These are phyloP conservation scores for Chimonanthus salicifolius DNA, from an alignment of 164 flowering plant genomes.

Conservation along the genomic window DNA sequence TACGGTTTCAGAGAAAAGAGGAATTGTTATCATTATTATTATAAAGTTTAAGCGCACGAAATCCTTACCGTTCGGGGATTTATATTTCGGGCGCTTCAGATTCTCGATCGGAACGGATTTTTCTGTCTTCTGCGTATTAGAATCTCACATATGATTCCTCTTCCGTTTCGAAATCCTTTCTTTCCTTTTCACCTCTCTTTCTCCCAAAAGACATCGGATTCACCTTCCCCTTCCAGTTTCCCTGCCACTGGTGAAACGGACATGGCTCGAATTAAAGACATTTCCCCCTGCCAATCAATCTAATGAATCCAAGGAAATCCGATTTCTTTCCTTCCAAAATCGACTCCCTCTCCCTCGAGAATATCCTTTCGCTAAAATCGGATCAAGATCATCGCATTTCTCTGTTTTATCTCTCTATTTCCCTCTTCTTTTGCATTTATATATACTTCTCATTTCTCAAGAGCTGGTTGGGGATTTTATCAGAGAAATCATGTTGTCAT, in stretches of 20 bases:
- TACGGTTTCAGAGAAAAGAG: no score
- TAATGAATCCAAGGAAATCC: not conserved
- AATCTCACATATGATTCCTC: no score
- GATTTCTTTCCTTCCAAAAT: not conserved
- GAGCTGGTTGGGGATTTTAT: not conserved
- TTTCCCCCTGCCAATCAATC: not conserved
- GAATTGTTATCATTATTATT: no score
- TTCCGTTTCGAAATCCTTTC: not conserved
- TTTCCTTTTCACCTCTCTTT: conserved; percentile 45
- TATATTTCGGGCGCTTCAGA: not conserved
- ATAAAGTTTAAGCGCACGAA: not conserved
- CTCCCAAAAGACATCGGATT: conserved; percentile 39
- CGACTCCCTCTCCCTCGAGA: not conserved
- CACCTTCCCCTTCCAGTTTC: conserved; percentile 39
- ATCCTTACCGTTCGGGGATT: not conserved
- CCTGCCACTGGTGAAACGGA: conserved; percentile 9
- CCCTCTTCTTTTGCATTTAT: no score
- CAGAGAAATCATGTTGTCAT: not conserved
- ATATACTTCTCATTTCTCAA: no score
- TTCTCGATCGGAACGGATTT: not conserved
- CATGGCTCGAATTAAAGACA: not conserved
- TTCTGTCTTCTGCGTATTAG: not conserved
- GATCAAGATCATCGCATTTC: no score
- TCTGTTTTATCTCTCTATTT: no score
- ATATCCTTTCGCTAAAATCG: no score